These are phyloP conservation scores for Penicillium robsamsonii DNA, from an alignment of 495 filamentous ascomycete genomes.

Conservation along the genomic window DNA sequence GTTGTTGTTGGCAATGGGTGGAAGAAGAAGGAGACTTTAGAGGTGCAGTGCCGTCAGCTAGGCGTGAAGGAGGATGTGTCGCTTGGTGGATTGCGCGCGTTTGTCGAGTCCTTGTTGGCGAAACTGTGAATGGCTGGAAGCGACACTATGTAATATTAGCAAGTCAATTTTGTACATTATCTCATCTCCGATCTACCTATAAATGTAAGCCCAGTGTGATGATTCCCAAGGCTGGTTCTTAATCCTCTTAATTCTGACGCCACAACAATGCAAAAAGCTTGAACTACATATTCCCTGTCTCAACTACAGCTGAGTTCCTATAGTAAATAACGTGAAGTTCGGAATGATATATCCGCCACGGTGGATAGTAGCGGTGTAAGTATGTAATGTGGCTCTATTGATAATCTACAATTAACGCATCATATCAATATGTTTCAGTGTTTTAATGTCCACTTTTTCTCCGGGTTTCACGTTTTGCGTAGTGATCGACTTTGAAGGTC, in stretches of 20 bases:
- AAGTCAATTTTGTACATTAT: conserved; percentile 9
- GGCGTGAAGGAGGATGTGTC: conserved; percentile 47
- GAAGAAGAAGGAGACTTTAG: conserved; percentile 59
- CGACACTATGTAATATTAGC: conserved; percentile 8
- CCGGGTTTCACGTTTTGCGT: background rate
- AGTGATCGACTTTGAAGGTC: background rate
- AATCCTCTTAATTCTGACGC: no score
- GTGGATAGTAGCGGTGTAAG: background rate
- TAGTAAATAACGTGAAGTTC: background rate
- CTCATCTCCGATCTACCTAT: background rate
- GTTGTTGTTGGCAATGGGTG: conserved; percentile 75
- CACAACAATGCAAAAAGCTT: no score
- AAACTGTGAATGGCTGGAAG: conserved; percentile 31
- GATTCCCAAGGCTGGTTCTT: no score
- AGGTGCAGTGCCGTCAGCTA: conserved; percentile 75
- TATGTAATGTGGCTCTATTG: background rate
- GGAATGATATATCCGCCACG: background rate
- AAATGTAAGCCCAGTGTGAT: background rate
- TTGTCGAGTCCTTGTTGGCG: conserved; percentile 43
- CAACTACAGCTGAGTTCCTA: background rate
- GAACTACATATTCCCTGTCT: background rate
- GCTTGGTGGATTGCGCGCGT: conserved; percentile 32
- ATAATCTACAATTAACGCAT: background rate
- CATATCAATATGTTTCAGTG: background rate
- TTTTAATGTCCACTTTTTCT: background rate